phyloP scores from a whole-genome alignment of 2,329 filamentous ascomycete species.

The Hypomyces rosellus region DNA sequence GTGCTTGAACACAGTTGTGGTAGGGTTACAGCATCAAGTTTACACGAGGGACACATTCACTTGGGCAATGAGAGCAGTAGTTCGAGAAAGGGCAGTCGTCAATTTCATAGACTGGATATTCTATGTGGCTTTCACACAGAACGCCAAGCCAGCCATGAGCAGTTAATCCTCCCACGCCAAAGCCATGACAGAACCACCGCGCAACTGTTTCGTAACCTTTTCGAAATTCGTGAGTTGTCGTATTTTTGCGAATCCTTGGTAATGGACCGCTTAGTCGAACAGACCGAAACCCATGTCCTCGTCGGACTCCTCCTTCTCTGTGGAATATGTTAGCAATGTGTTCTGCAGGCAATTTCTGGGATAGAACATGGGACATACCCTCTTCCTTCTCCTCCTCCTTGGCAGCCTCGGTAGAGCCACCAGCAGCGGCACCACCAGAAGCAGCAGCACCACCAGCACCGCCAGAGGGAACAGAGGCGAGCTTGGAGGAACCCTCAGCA shows the following conservation, averaged over 20 bases:
- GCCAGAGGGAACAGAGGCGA: conserved; percentile 94
- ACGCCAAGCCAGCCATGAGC: conserved; percentile 24
- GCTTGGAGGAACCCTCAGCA: conserved; percentile 80
- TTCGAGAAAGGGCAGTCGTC: conserved; percentile 23
- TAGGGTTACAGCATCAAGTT: no score
- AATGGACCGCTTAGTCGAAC: conserved; percentile 56
- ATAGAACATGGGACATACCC: conserved; percentile 22
- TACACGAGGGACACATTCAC: no score
- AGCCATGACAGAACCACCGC: conserved; percentile 26
- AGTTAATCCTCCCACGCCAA: conserved; percentile 25
- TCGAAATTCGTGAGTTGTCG: conserved; percentile 28
- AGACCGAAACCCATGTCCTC: conserved; percentile 74
- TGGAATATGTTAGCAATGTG: conserved; percentile 6
- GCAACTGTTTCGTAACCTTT: conserved; percentile 27
- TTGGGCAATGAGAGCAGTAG: neutral
- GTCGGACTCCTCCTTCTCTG: conserved; percentile 51
- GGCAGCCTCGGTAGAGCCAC: conserved; percentile 66
- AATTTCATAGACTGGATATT: conserved; percentile 26
- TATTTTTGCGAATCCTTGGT: conserved; percentile 22
- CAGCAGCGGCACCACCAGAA: conserved; percentile 60
- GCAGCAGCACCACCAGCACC: conserved; percentile 71
- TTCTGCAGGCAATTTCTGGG: neutral
- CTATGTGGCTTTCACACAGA: conserved; percentile 21
- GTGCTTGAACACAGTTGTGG: no score
- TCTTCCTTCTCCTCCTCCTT: conserved; percentile 80